phyloP scores from a whole-genome alignment of 768 basidiomycete species.

The Phallus indusiatus region DNA sequence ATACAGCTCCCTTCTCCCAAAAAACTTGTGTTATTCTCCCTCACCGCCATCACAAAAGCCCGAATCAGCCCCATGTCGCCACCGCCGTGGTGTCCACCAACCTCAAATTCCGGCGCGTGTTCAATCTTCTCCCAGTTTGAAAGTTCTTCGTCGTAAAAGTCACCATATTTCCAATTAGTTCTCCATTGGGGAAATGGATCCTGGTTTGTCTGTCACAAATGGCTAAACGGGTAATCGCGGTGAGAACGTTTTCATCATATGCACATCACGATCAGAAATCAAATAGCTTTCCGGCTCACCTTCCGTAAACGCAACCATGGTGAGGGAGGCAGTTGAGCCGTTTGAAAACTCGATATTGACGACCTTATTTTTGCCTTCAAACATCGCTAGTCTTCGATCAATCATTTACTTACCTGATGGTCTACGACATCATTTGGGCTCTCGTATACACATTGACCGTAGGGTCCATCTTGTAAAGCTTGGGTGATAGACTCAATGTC shows the following conservation, averaged over 20 bases:
- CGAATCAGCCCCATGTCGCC: constrained; percentile 72
- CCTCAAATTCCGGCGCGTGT: constrained; percentile 34
- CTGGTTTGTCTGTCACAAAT: constrained; percentile 79
- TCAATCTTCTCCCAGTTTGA: constrained; percentile 28
- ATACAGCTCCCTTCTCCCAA: constrained; percentile 52
- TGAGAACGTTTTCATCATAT: neutral
- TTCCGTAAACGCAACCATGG: constrained; percentile 77
- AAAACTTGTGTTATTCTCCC: constrained; percentile 46
- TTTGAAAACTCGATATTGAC: constrained; percentile 82
- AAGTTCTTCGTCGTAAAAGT: constrained; percentile 74
- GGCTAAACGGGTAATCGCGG: constrained; percentile 20
- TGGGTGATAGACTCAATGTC: constrained; percentile 80
- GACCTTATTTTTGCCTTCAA: constrained; percentile 31
- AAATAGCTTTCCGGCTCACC: constrained; percentile 7
- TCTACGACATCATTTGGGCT: constrained; percentile 81
- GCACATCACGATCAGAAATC: neutral
- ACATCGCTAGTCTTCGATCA: neutral
- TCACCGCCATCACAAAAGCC: constrained; percentile 69
- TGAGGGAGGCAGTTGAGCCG: constrained; percentile 76
- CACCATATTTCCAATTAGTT: constrained; percentile 80
- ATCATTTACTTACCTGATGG: constrained; percentile 44
- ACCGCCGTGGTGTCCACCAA: constrained; percentile 72
- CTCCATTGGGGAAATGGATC: constrained; percentile 79
- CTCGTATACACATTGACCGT: constrained; percentile 82
- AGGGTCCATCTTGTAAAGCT: constrained; percentile 61